These are phyloP conservation scores for Termitomyces eurrhizus DNA, from an alignment of 768 basidiomycete genomes.

Conservation along the genomic window DNA sequence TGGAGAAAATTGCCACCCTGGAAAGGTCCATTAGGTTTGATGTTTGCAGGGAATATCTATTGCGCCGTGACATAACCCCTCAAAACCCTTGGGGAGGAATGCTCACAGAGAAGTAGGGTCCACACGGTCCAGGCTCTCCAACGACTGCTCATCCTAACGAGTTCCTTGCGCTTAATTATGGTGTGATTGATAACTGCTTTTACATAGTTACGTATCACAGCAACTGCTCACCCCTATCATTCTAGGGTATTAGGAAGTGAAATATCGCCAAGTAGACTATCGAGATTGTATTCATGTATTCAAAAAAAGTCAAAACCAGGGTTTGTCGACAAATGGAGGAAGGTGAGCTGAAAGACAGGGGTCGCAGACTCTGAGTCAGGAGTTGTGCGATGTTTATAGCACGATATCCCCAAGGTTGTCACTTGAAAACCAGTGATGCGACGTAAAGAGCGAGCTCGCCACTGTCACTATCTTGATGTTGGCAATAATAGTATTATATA, in stretches of 20 bases:
- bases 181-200: not conserved
- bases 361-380: not conserved
- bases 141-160: not conserved
- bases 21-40: not conserved
- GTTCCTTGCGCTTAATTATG: not conserved
- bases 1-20: not conserved
- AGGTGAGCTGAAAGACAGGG: not conserved
- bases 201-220: not conserved
- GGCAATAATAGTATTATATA: not conserved
- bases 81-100: not conserved
- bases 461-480: not conserved
- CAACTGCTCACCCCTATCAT: not conserved
- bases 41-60: not conserved
- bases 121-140: not conserved
- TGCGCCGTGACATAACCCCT: not conserved
- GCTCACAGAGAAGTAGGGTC: not conserved
- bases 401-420: not conserved
- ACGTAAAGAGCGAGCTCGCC: not conserved
- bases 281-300: not conserved
- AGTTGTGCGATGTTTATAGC: not conserved
- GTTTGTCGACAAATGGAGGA: not conserved
- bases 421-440: not conserved
- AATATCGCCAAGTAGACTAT: not conserved
- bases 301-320: not conserved
- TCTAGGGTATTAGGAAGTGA: not conserved